phyloP scores from a whole-genome alignment of 2,329 filamentous ascomycete species.

The Hymenoscyphus linearis region DNA sequence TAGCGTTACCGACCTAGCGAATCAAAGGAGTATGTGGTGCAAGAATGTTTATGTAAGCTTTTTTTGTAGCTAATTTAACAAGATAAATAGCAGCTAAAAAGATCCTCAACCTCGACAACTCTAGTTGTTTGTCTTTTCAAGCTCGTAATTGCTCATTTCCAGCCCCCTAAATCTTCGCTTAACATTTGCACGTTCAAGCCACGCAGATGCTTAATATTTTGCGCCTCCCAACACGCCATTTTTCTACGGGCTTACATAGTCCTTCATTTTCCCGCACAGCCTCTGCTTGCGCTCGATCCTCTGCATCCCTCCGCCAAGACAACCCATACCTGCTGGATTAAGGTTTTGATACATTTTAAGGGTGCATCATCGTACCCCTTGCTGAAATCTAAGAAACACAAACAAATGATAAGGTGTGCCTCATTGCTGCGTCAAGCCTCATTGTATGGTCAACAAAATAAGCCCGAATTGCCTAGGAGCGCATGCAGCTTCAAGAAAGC shows the following conservation, averaged over 20 bases:
- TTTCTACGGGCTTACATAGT: too few relatives aligned
- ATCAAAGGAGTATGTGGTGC: background rate
- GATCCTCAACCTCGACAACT: background rate
- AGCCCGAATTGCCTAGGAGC: background rate
- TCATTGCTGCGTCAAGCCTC: background rate
- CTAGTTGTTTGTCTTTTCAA: background rate
- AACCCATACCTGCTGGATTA: slow-evolving; percentile 2
- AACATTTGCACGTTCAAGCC: background rate
- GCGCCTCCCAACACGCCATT: background rate
- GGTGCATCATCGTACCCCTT: background rate
- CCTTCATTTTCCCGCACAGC: background rate
- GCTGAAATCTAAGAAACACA: background rate
- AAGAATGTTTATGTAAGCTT: background rate
- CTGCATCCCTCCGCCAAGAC: background rate
- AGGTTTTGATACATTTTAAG: background rate
- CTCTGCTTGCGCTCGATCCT: background rate
- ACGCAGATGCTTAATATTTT: background rate
- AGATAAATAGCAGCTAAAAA: background rate
- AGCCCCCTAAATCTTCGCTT: background rate
- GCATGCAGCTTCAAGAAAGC: background rate
- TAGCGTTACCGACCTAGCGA: background rate
- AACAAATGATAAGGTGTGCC: background rate
- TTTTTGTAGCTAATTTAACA: background rate
- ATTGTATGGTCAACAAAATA: background rate
- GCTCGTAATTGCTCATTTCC: background rate